Percentiles rank a stretch among this genome's conserved stretches.
Conservation (phyloP, 805 yeast species). For the Teunomyces aglyptinius region DNA sequence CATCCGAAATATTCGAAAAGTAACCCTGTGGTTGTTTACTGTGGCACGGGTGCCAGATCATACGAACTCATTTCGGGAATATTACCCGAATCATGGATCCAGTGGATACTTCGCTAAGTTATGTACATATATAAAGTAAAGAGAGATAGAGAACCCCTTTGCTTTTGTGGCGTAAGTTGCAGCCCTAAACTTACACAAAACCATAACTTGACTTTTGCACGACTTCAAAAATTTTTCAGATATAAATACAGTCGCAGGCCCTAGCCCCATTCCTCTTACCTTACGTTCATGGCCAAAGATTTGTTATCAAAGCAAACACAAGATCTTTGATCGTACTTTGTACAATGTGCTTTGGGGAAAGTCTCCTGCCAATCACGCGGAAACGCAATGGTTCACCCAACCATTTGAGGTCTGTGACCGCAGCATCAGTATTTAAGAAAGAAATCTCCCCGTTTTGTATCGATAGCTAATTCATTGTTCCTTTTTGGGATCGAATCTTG, state of each 20-base stretch:
- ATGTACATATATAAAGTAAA: neutral
- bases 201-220: neutral
- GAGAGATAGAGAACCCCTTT: neutral
- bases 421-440: neutral
- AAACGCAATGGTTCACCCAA: conserved; percentile 46
- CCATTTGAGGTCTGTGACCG: conserved; percentile 17
- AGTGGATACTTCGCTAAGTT: conserved; percentile 17
- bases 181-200: conserved; percentile 4
- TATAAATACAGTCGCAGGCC: neutral
- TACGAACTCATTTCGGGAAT: conserved; percentile 34
- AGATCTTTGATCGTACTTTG: conserved; percentile 30
- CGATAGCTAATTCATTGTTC: conserved; percentile 15
- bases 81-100: conserved; percentile 32
- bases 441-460: neutral
- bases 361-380: conserved; percentile 83
- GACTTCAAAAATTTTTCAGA: neutral
- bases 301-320: conserved; percentile 75
- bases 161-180: conserved; percentile 1
- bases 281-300: conserved; percentile 69
- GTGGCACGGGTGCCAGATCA: conserved; percentile 42
- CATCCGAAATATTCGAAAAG: conserved; percentile 15
- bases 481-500: conserved; percentile 14
- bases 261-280: conserved; percentile 16
- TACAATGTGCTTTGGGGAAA: conserved; percentile 70
- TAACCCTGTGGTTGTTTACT: conserved; percentile 35